Percentiles rank a stretch among this genome's conserved stretches.
These are phyloP conservation scores for Trapa bicornis DNA, from an alignment of 345 rosid species.

Conservation along the genomic window DNA sequence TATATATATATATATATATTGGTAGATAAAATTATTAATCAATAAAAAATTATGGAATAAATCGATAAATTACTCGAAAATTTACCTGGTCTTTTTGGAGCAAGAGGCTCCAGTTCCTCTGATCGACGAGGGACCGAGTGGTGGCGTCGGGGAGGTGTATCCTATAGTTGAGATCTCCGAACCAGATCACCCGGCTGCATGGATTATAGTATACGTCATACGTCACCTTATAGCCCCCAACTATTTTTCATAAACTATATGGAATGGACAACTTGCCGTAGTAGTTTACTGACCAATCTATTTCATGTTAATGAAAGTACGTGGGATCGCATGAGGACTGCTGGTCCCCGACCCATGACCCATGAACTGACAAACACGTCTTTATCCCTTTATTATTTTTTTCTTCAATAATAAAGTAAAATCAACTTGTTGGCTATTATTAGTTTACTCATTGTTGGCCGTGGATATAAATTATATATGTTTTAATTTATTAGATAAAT, in stretches of 20 bases:
- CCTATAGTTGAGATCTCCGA: slow-evolving; percentile 17
- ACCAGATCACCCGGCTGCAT: slow-evolving; percentile 17
- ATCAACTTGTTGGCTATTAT: too few species aligned
- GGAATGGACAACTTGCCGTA: background rate
- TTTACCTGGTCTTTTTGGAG: slow-evolving; percentile 14
- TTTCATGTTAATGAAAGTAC: background rate
- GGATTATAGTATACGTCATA: background rate
- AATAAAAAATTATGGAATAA: too few species aligned
- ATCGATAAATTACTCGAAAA: too few species aligned
- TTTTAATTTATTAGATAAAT: too few species aligned
- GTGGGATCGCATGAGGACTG: background rate
- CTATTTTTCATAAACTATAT: background rate
- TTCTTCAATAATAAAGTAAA: background rate
- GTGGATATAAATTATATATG: too few species aligned
- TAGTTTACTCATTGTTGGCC: too few species aligned
- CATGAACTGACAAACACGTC: background rate
- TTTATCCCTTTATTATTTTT: background rate
- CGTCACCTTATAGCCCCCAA: background rate
- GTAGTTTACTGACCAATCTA: background rate
- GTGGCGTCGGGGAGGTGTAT: slow-evolving; percentile 11
- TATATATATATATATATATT: too few species aligned
- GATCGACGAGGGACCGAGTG: slow-evolving; percentile 12
- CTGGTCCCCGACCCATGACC: background rate
- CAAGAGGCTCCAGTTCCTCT: slow-evolving; percentile 9
- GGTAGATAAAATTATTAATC: too few species aligned